Evolutionary conservation across 2,329 filamentous ascomycete genomes (phyloP).

Genomic region (Hypoxylon sp.): DNA sequence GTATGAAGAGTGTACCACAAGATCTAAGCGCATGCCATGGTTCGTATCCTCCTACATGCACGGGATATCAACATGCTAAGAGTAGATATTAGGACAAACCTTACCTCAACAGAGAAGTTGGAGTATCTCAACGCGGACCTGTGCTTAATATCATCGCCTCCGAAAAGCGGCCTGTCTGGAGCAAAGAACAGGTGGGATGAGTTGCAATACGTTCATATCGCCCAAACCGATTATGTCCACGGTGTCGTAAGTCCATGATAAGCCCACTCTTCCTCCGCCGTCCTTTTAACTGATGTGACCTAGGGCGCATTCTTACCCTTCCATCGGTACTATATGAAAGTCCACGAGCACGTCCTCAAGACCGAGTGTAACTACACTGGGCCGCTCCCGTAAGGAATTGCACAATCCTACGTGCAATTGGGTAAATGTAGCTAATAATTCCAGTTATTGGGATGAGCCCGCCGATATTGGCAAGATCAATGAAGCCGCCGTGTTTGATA

Average conservation of each 20-base stretch:
- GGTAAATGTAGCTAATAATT: constrained; percentile 7
- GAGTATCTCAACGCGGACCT: constrained; percentile 52
- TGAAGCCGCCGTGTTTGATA: constrained; percentile 50
- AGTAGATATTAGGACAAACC: constrained; percentile 27
- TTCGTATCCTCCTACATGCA: constrained; percentile 9
- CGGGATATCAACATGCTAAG: not conserved
- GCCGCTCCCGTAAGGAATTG: constrained; percentile 42
- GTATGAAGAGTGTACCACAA: constrained; percentile 25
- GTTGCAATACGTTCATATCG: constrained; percentile 52
- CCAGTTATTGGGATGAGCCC: constrained; percentile 56
- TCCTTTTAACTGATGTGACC: not conserved
- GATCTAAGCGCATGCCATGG: constrained; percentile 41
- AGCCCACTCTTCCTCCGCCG: not conserved
- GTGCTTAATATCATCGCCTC: constrained; percentile 51
- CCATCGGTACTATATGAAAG: constrained; percentile 53
- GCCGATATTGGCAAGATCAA: constrained; percentile 50
- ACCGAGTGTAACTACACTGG: constrained; percentile 51
- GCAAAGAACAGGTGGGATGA: constrained; percentile 53
- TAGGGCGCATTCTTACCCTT: constrained; percentile 54
- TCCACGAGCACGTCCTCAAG: constrained; percentile 52
- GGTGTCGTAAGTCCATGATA: constrained; percentile 41
- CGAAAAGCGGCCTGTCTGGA: constrained; percentile 46
- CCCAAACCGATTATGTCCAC: constrained; percentile 51
- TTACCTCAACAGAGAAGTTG: constrained; percentile 47
- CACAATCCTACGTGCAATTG: too few species aligned